phyloP scores from a whole-genome alignment of 2,329 filamentous ascomycete genomes.

The Claviceps pazoutovae region DNA sequence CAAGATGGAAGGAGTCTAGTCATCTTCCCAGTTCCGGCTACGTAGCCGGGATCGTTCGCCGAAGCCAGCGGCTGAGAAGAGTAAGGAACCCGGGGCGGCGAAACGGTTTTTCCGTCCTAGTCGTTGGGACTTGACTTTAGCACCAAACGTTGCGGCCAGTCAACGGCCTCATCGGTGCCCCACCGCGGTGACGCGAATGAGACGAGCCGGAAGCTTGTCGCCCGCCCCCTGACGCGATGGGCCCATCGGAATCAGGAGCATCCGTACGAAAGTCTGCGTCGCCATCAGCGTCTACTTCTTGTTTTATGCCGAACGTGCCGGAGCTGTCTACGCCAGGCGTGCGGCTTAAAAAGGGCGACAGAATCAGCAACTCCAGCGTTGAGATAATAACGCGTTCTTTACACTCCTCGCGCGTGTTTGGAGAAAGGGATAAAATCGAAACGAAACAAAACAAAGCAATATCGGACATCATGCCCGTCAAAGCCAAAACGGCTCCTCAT shows the following conservation, averaged over 20 bases:
- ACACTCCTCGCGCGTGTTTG: background rate
- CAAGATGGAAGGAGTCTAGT: too few species aligned
- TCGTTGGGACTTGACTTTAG: too few species aligned
- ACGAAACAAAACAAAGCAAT: background rate
- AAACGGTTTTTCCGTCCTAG: constrained; percentile 9
- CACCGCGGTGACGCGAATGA: constrained; percentile 8
- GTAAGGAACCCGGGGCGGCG: background rate
- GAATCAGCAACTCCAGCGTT: background rate
- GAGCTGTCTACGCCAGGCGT: background rate
- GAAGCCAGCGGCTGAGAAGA: too few species aligned
- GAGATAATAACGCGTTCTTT: background rate
- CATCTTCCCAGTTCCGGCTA: too few species aligned
- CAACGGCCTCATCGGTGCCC: background rate
- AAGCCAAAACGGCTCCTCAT: constrained; percentile 13
- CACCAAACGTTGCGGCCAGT: too few species aligned
- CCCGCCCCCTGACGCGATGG: constrained; percentile 8
- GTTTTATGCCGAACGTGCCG: background rate
- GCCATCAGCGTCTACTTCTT: background rate
- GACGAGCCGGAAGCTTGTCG: constrained; percentile 12
- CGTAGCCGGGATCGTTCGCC: too few species aligned
- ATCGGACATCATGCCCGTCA: constrained; percentile 17
- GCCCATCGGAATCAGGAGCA: constrained; percentile 1
- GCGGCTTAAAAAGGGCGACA: background rate
- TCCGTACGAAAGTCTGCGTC: background rate
- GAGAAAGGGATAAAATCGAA: too few species aligned